Base-by-base conservation (phyloP, 441 rosid genomes). In the Daphne laureola region DNA sequence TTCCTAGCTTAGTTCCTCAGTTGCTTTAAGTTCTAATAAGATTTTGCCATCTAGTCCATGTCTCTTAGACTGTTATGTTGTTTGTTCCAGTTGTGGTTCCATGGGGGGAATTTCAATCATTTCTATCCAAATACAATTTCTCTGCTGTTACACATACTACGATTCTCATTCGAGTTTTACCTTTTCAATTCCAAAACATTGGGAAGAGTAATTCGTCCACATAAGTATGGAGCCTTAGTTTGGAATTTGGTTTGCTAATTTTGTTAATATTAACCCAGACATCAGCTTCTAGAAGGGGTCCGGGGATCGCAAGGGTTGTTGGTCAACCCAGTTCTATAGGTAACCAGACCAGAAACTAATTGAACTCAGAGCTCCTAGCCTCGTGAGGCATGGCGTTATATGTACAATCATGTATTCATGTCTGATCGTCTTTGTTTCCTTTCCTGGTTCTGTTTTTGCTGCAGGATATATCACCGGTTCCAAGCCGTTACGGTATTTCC, bases 401-500 rank as follows among this genome's bases (percentile, higher is more conserved):
- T 44, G 0, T 44, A n/a, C 17, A 44, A n/a, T 46, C 13, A 46
- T 46, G 38, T 31, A 44, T 8, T 46, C 13, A 46, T 46, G 38
- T 31, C 38, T 31, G 49, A 11, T 47, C 27, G 31, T 47, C 38
- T 31, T 31, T 4, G 38, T 4, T 31, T 47, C 3, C 27, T 47
- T 47, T 61, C 21, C 26, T 41, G 50, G 27, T 59, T 57, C 45
- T 26, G 9, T 26, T 26, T 31, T 49, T 27, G 38, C 35, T 63
- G 9, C 57, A 75, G 80, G 72, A 17, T 66, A 47, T 43, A 50
- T 53, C 38, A 15, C 52, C 46, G 57, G 67, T 55, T 51, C 66
- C 8, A 55, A 46, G 53, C 49, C 66, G 42, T 14, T 45, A 57
- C 68, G 77, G 80, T 75, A 44, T 25, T 72, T 54, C 51, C 7